A percentile compares a stretch with the other conserved stretches of the same genome.
Conservation (phyloP, 2,329 filamentous ascomycete genomes). For the Fusarium chuoi region DNA sequence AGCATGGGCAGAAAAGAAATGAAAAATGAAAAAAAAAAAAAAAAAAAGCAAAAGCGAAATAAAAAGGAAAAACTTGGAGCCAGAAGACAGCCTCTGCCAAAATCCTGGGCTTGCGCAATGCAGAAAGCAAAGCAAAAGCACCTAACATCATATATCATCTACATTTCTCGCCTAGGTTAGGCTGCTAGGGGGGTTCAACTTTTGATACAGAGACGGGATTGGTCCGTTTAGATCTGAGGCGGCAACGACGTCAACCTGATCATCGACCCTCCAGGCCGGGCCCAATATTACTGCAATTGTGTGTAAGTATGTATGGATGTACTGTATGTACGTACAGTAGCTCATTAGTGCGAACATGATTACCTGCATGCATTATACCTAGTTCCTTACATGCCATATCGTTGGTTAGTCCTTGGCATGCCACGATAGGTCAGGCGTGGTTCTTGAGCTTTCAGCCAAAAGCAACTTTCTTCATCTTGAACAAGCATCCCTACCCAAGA, state of each 20-base stretch:
- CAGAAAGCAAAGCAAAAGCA: constrained; percentile 2
- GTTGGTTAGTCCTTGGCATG: constrained; percentile 5
- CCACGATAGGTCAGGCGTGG: constrained; percentile 17
- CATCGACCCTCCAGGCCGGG: neutral
- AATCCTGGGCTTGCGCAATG: constrained; percentile 14
- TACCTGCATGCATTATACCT: constrained; percentile 24
- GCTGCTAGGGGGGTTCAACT: neutral
- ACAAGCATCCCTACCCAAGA: neutral
- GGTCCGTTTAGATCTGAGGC: neutral
- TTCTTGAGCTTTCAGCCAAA: constrained; percentile 15
- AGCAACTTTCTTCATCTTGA: constrained; percentile 10
- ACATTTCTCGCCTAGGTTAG: neutral
- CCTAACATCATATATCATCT: constrained; percentile 10
- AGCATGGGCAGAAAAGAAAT: neutral
- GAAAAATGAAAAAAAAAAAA: neutral
- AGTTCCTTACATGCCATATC: constrained; percentile 1
- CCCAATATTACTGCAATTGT: neutral
- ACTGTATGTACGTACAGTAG: neutral
- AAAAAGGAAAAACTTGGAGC: constrained; percentile 14
- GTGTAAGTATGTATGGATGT: neutral
- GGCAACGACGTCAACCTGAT: neutral
- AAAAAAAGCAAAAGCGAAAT: constrained; percentile 1
- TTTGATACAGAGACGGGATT: constrained; percentile 3
- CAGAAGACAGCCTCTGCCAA: constrained; percentile 3
- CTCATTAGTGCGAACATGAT: constrained; percentile 35